These are phyloP conservation scores for Excoecaria agallocha DNA, from an alignment of 345 rosid species.

Conservation along the genomic window DNA sequence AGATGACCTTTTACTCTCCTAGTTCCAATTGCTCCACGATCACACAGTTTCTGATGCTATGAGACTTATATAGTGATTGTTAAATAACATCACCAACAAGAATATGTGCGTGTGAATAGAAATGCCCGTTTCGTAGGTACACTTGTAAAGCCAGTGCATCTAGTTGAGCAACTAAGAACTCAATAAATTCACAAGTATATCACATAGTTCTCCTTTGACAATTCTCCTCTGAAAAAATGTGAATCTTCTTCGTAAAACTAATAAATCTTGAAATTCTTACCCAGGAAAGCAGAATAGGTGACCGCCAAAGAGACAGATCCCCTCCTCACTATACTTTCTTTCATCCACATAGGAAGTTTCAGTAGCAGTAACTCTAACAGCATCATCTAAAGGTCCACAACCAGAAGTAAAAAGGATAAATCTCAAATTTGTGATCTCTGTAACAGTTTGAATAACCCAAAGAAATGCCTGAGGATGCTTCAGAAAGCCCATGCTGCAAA, in stretches of 20 bases:
- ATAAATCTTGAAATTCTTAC: slow-evolving; percentile 31
- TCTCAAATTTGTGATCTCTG: slow-evolving; percentile 43
- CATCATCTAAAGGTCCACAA: slow-evolving; percentile 52
- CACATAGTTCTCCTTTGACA: neutral
- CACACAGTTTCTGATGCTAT: neutral
- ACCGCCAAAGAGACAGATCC: slow-evolving; percentile 40
- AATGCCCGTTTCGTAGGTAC: too few relatives aligned
- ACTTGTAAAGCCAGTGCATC: neutral
- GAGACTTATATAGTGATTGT: neutral
- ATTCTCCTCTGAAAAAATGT: neutral
- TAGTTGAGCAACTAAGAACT: neutral
- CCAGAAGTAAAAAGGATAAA: slow-evolving; percentile 58
- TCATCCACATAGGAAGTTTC: slow-evolving; percentile 20
- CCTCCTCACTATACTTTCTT: slow-evolving; percentile 30
- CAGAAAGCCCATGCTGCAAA: slow-evolving; percentile 61
- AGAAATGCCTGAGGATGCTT: slow-evolving; percentile 53
- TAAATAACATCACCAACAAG: neutral
- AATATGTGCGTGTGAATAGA: neutral
- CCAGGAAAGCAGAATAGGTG: slow-evolving; percentile 56
- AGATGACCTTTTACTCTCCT: neutral
- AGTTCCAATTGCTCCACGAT: neutral
- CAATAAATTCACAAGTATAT: neutral
- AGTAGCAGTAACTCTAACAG: slow-evolving; percentile 29
- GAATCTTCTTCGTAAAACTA: neutral
- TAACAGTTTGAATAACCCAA: slow-evolving; percentile 40